Evolutionary conservation across 768 basidiomycete species (phyloP).

Genomic region (Termitomyces sp.): DNA sequence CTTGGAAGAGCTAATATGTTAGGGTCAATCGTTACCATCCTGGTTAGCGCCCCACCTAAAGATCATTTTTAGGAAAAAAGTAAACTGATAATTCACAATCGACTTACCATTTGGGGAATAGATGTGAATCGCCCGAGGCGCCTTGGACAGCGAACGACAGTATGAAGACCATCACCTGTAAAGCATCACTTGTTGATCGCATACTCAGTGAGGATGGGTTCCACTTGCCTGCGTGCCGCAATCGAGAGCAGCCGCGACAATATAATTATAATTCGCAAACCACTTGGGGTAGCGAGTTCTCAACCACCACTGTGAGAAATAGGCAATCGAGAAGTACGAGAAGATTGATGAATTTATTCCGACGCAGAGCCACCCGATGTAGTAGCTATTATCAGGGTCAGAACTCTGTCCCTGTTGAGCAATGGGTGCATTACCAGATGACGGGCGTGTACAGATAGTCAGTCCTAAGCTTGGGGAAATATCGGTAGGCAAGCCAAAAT

Average conservation of each 20-base stretch:
- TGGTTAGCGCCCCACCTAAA: constrained; percentile 51
- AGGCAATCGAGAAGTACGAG: constrained; percentile 35
- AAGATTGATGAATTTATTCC: constrained; percentile 44
- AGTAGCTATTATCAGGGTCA: constrained; percentile 24
- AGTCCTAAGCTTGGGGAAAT: constrained; percentile 37
- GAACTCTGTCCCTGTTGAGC: background rate
- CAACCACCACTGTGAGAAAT: constrained; percentile 42
- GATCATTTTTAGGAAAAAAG: background rate
- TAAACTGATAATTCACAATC: background rate
- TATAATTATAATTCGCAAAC: constrained; percentile 41
- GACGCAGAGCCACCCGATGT: constrained; percentile 43
- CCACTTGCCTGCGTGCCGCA: constrained; percentile 27
- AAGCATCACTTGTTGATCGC: constrained; percentile 16
- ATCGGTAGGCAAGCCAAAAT: constrained; percentile 43
- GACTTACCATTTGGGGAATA: constrained; percentile 43
- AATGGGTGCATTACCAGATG: constrained; percentile 27
- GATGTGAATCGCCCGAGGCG: constrained; percentile 39
- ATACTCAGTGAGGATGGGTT: background rate
- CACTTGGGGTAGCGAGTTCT: constrained; percentile 39
- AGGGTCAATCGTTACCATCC: constrained; percentile 27
- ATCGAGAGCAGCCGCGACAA: constrained; percentile 32
- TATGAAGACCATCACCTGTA: constrained; percentile 50
- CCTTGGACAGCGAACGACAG: constrained; percentile 48
- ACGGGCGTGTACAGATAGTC: constrained; percentile 46
- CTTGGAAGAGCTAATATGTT: too few relatives aligned